Conservation (phyloP, 2,329 filamentous ascomycete genomes). For the Fusarium stilboides region DNA sequence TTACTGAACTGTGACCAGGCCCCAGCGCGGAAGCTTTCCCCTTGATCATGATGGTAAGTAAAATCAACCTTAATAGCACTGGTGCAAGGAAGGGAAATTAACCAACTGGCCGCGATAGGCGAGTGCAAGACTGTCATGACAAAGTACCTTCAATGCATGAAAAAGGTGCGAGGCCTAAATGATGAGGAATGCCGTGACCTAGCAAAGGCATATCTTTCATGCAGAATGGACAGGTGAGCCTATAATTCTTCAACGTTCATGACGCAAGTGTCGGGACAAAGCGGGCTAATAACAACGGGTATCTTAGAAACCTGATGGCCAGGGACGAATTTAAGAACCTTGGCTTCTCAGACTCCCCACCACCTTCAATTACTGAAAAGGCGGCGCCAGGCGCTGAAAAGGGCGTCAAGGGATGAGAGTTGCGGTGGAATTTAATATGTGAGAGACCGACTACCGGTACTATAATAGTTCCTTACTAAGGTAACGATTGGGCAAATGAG, state of each 20-base stretch:
- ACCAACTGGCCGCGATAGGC: slow-evolving; percentile 64
- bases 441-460: slow-evolving; percentile 5
- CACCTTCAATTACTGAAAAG: slow-evolving; percentile 35
- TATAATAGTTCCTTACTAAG: slow-evolving; percentile 16
- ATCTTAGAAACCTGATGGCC: slow-evolving; percentile 89
- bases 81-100: slow-evolving; percentile 12
- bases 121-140: slow-evolving; percentile 95
- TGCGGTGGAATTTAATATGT: slow-evolving; percentile 52
- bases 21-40: slow-evolving; percentile 92
- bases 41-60: slow-evolving; percentile 84
- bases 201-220: slow-evolving; percentile 90
- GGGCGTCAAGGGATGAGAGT: slow-evolving; percentile 55
- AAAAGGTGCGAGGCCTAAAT: slow-evolving; percentile 86
- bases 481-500: slow-evolving; percentile 45
- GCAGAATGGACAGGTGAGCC: slow-evolving; percentile 92
- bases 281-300: slow-evolving; percentile 35
- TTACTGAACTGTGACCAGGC: slow-evolving; percentile 64
- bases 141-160: slow-evolving; percentile 89
- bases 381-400: slow-evolving; percentile 55
- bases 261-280: slow-evolving; percentile 38
- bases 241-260: slow-evolving; percentile 18
- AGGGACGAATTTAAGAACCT: slow-evolving; percentile 95
- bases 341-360: slow-evolving; percentile 71
- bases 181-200: slow-evolving; percentile 86
- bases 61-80: neutral